These are phyloP conservation scores for Tilletia caries DNA, from an alignment of 1,284 basidiomycete species.

Conservation along the genomic window DNA sequence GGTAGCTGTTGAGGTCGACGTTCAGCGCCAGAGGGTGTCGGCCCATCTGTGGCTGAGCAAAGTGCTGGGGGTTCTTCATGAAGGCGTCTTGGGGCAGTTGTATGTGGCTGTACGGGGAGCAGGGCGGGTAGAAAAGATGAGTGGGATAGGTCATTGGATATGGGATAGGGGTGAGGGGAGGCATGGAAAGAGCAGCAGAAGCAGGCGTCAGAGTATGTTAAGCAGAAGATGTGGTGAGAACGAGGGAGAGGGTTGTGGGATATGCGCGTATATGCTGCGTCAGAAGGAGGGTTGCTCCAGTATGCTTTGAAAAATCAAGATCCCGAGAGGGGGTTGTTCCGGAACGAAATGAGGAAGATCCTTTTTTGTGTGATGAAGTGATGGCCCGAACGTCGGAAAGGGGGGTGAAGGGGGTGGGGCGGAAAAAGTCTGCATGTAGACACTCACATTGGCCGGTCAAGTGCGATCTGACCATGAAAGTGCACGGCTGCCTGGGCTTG, in stretches of 20 bases:
- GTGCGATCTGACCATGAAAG: conserved; percentile 21
- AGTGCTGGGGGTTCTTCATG: background rate
- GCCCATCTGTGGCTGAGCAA: background rate
- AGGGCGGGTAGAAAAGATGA: background rate
- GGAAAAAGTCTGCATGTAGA: too few species aligned
- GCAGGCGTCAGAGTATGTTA: background rate
- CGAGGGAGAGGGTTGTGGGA: background rate
- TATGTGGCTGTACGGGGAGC: background rate
- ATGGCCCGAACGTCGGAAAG: too few species aligned
- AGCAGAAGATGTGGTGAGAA: background rate
- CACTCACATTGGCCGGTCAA: conserved; percentile 20
- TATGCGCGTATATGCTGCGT: background rate
- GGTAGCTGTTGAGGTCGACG: conserved; percentile 16
- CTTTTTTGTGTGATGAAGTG: too few species aligned
- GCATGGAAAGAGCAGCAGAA: background rate
- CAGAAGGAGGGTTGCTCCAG: background rate
- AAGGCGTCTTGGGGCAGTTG: background rate
- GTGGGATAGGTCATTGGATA: background rate
- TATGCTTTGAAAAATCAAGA: too few species aligned
- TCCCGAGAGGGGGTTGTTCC: background rate
- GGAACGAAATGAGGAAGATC: too few species aligned
- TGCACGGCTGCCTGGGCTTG: conserved; percentile 17
- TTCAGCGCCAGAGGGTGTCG: background rate
- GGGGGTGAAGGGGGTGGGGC: too few species aligned
- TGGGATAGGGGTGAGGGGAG: background rate